Evolutionary conservation across 2,329 filamentous ascomycete species (phyloP), one percentile per base, ranked within the genome.

Genomic region (Westerdykella sp.): DNA sequence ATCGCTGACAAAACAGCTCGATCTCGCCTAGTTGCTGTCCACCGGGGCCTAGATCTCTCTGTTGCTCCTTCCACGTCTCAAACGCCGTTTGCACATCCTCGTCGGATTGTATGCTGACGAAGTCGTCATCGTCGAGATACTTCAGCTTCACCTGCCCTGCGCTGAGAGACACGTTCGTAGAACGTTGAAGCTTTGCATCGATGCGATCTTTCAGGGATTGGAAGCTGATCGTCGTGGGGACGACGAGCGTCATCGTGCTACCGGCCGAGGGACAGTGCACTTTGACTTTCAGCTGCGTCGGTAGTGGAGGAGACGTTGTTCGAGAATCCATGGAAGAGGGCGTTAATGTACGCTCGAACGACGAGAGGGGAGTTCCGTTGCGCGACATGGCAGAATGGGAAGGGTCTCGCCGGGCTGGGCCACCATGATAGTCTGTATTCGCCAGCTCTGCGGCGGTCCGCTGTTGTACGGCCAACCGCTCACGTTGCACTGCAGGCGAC

Each of bases 1-100:
- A 66, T 43, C 61, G 54, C 51, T 68, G 65, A 44, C 65, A 68
- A 50, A 63, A 68, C 13, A 68, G 62, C 65, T 95, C 87, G 66
- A 95, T 94, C 74, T 95, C 89, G 53, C 87, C 89, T 35, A 94
- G 82, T 53, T 84, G 82, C 35, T 83, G 84, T 40, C 62, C 65
- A n/a, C 78, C 76, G 40, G 64, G 76, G 36, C 80, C 75, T 55
- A 77, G 72, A 28, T 79, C 75, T 47, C 76, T 73, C 57, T 82
- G 77, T 54, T 82, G 84, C 60, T 95, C 89, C 28, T 86, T 81
- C 90, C 90, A 96, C 55, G 94, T 90, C 65, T 90, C 84, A 62
- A 98, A 95, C 4, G 93, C 93, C 55, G 93, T 89, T 59, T 94
- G 88, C 35, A 98, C 93, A 54, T 96, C 93, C 58, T 98, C 93